Evolutionary conservation across 768 basidiomycete species (phyloP).

Genomic region (Kwoniella europaea): DNA sequence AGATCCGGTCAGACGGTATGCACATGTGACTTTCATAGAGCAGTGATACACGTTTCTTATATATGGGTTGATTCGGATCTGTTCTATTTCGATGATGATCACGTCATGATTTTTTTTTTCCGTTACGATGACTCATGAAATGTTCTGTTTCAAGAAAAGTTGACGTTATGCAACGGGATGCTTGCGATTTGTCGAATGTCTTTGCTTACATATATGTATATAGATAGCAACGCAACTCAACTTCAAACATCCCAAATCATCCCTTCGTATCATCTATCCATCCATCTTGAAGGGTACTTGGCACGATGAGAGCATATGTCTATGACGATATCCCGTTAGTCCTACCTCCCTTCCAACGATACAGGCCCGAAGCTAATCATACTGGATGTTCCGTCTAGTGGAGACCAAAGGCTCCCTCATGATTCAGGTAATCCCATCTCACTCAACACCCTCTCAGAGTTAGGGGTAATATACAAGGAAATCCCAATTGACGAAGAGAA

Average conservation of each 20-base stretch:
- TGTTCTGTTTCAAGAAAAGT: too few species aligned
- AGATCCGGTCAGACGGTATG: too few species aligned
- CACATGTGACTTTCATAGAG: too few species aligned
- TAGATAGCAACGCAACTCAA: neutral
- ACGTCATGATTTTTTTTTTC: neutral
- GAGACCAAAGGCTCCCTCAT: constrained; percentile 81
- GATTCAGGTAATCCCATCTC: constrained; percentile 67
- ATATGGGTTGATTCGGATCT: too few species aligned
- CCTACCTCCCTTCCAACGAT: neutral
- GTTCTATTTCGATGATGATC: neutral
- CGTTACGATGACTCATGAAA: neutral
- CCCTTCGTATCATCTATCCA: neutral
- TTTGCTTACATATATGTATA: neutral
- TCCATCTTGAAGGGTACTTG: neutral
- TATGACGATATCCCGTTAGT: constrained; percentile 58
- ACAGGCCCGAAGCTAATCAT: constrained; percentile 33
- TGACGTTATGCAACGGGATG: neutral
- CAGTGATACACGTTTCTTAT: neutral
- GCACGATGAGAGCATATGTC: constrained; percentile 56
- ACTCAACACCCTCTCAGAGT: constrained; percentile 61
- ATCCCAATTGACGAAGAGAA: constrained; percentile 69
- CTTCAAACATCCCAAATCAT: too few species aligned
- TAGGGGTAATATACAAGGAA: constrained; percentile 72
- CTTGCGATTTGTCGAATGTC: neutral
- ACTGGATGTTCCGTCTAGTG: constrained; percentile 72